These are phyloP conservation scores for Schizophyllum commune DNA, from an alignment of 1,284 basidiomycete genomes.

Conservation along the genomic window DNA sequence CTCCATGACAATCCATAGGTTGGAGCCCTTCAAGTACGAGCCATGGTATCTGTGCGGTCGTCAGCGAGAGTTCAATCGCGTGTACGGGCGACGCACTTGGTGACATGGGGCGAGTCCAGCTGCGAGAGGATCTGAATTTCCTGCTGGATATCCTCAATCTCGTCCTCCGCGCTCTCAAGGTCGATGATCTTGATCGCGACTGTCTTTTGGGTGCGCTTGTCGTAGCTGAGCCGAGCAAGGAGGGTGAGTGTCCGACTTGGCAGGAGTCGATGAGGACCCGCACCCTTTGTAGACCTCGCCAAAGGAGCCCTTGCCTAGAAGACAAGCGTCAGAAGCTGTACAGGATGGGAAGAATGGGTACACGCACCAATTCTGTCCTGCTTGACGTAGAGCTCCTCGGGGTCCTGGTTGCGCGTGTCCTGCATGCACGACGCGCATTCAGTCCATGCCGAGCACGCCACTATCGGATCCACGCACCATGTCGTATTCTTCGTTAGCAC, in stretches of 20 bases:
- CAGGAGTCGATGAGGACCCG: constrained; percentile 16
- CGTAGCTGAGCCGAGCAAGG: constrained; percentile 50
- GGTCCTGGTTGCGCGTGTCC: constrained; percentile 74
- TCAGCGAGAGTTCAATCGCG: constrained; percentile 10
- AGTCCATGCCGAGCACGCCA: neutral
- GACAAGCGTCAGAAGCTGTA: constrained; percentile 7
- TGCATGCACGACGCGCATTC: constrained; percentile 18
- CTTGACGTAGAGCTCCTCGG: constrained; percentile 91
- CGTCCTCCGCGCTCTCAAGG: constrained; percentile 97
- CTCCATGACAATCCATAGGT: constrained; percentile 99
- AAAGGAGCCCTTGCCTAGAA: constrained; percentile 88
- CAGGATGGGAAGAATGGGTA: constrained; percentile 9
- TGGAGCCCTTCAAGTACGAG: constrained; percentile 89
- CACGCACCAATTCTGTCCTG: constrained; percentile 89
- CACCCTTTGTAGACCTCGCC: constrained; percentile 98
- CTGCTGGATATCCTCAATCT: constrained; percentile 99
- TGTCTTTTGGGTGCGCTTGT: constrained; percentile 87
- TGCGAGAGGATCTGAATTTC: constrained; percentile 99
- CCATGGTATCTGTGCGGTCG: constrained; percentile 73
- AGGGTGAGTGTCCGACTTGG: constrained; percentile 11
- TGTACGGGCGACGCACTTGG: constrained; percentile 57
- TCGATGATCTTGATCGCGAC: constrained; percentile 99
- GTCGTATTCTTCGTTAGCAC: neutral
- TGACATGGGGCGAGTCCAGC: constrained; percentile 92
- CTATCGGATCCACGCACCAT: constrained; percentile 7